These are phyloP conservation scores for Cornus controversa DNA, from an alignment of 148 eudicot genomes.

Conservation along the genomic window DNA sequence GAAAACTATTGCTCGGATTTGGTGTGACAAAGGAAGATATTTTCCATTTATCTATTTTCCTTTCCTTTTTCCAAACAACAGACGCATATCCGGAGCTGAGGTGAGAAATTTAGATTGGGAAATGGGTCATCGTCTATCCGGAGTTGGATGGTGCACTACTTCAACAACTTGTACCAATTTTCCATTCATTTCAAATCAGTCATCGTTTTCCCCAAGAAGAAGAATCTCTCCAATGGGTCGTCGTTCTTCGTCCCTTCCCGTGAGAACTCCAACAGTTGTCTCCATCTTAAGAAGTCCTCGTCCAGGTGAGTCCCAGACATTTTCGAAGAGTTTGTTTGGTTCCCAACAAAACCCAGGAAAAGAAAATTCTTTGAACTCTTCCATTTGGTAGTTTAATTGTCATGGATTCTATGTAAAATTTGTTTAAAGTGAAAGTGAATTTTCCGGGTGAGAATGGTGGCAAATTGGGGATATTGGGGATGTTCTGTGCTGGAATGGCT, in stretches of 20 bases:
- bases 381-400: not conserved
- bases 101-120: not conserved
- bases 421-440: not conserved
- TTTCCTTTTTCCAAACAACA: not conserved
- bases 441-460: no score
- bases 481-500: not conserved
- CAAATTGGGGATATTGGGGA: not conserved
- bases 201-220: not conserved
- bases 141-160: not conserved
- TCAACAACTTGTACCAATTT: not conserved
- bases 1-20: no score
- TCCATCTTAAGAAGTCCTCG: constrained; percentile 17
- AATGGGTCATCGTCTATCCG: constrained; percentile 4
- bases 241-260: not conserved
- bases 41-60: not conserved
- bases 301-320: constrained; percentile 13
- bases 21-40: not conserved
- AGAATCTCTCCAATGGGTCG: not conserved
- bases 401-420: no score
- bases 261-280: constrained; percentile 2
- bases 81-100: not conserved
- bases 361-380: not conserved
- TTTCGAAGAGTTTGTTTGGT: not conserved
- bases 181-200: not conserved
- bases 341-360: not conserved